A percentile compares a stretch with the other conserved stretches of the same genome.
phyloP scores from a whole-genome alignment of 768 basidiomycete genomes.

The Saitozyma podzolica region DNA sequence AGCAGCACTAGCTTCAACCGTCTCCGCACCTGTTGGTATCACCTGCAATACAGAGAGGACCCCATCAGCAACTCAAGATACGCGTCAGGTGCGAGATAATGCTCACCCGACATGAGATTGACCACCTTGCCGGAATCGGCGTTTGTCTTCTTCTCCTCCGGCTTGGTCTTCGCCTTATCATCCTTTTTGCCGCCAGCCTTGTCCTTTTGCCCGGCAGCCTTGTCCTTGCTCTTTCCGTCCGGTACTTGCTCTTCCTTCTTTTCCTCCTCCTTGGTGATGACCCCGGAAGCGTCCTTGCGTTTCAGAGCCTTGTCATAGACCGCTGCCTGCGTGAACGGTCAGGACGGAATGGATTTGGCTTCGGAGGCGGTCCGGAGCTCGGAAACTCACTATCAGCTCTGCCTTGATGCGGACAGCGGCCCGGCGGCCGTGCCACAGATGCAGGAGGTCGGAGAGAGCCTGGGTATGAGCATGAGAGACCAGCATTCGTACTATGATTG shows the following conservation, averaged over 20 bases:
- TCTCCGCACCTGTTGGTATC: slow-evolving; percentile 22
- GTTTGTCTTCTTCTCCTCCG: slow-evolving; percentile 54
- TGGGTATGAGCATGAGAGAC: slow-evolving; percentile 6
- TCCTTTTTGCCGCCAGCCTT: slow-evolving; percentile 13
- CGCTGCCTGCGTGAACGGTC: slow-evolving; percentile 20
- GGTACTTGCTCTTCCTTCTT: slow-evolving; percentile 1
- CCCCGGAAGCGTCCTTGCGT: slow-evolving; percentile 77
- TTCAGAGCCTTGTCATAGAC: slow-evolving; percentile 87
- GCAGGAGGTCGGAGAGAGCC: slow-evolving; percentile 47
- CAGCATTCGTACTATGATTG: not conserved
- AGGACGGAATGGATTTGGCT: not conserved
- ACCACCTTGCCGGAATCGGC: slow-evolving; percentile 89
- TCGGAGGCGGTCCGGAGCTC: too few species aligned
- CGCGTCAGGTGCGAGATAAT: not conserved
- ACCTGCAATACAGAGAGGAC: slow-evolving; percentile 20
- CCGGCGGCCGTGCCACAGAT: slow-evolving; percentile 69
- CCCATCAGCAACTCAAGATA: slow-evolving; percentile 2
- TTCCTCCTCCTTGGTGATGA: slow-evolving; percentile 54
- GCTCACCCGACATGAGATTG: slow-evolving; percentile 70
- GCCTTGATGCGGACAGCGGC: slow-evolving; percentile 69
- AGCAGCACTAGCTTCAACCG: not conserved
- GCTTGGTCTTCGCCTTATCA: slow-evolving; percentile 5
- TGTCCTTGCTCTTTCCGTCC: slow-evolving; percentile 47
- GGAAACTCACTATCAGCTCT: slow-evolving; percentile 61
- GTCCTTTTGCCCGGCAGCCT: not conserved